Percentiles rank a stretch among this genome's conserved stretches.
phyloP scores from a whole-genome alignment of 1,284 basidiomycete species.

The Puccinia polysora region DNA sequence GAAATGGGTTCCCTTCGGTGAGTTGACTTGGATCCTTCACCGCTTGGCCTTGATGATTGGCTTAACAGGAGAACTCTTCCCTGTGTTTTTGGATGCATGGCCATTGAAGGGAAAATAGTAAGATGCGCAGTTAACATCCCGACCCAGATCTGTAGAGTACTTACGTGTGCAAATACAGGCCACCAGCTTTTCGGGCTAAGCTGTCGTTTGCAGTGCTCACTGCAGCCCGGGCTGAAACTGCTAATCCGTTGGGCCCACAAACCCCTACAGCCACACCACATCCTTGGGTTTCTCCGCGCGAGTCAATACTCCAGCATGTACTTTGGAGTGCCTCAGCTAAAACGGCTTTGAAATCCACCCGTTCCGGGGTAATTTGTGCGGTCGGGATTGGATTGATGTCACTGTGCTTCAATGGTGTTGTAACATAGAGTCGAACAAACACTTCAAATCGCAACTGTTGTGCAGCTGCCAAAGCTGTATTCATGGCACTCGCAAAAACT shows the following conservation, averaged over 20 bases:
- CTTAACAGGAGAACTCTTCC: too few relatives aligned
- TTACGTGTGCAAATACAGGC: slow-evolving; percentile 15
- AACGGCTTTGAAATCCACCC: neutral
- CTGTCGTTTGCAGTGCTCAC: neutral
- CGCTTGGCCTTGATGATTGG: too few relatives aligned
- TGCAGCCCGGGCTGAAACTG: neutral
- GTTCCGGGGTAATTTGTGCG: neutral
- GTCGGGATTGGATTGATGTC: neutral
- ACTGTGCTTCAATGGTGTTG: neutral
- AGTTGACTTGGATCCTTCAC: too few relatives aligned
- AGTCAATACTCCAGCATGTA: neutral
- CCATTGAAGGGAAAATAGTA: too few relatives aligned
- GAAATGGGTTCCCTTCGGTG: too few relatives aligned
- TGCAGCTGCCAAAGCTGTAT: neutral
- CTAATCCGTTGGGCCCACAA: slow-evolving; percentile 18
- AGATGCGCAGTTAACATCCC: too few relatives aligned
- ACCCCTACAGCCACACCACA: slow-evolving; percentile 19
- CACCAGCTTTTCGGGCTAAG: neutral
- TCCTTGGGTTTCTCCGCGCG: slow-evolving; percentile 2
- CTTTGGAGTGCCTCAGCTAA: slow-evolving; percentile 3
- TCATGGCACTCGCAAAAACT: slow-evolving; percentile 6
- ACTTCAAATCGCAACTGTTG: neutral
- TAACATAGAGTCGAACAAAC: slow-evolving; percentile 9
- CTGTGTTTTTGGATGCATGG: too few relatives aligned
- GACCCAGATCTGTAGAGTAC: too few relatives aligned